A percentile compares a stretch with the other conserved stretches of the same genome.
These are phyloP conservation scores for Dryas drummondii DNA, from an alignment of 306 rosid species.

Conservation along the genomic window DNA sequence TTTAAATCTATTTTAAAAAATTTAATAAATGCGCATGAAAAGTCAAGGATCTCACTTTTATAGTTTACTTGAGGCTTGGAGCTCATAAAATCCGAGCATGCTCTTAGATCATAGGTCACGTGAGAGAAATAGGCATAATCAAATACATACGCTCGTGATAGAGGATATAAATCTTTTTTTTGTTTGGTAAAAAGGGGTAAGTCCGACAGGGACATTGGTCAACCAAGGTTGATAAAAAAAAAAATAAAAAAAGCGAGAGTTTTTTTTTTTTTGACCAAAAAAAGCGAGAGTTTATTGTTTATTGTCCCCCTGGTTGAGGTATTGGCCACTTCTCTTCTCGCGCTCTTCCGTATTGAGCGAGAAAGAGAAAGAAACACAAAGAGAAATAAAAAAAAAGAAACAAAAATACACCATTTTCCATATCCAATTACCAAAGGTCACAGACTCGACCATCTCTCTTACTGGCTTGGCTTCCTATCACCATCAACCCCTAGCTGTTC, in stretches of 20 bases:
- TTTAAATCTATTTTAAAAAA: too few species aligned
- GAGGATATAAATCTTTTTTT: too few species aligned
- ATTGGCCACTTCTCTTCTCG: slow-evolving; percentile 23
- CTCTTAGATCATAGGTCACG: too few species aligned
- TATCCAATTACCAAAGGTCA: slow-evolving; percentile 7
- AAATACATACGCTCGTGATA: too few species aligned
- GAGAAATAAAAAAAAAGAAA: neutral
- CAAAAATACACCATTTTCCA: neutral
- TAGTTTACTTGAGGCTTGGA: too few species aligned
- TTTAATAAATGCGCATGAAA: too few species aligned
- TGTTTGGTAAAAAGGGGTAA: neutral
- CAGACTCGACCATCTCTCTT: neutral
- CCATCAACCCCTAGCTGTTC: neutral
- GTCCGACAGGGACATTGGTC: neutral
- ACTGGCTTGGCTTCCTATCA: neutral
- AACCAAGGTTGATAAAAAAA: too few species aligned
- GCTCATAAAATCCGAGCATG: too few species aligned
- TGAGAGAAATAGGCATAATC: too few species aligned
- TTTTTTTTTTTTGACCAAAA: too few species aligned
- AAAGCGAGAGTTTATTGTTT: neutral
- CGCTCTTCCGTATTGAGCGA: slow-evolving; percentile 28
- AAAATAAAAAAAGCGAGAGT: neutral
- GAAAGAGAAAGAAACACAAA: slow-evolving; percentile 10
- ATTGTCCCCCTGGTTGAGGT: neutral
- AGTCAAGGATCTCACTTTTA: too few species aligned